Conservation (phyloP, 2,329 filamentous ascomycete genomes). For the Sporothrix globosa region DNA sequence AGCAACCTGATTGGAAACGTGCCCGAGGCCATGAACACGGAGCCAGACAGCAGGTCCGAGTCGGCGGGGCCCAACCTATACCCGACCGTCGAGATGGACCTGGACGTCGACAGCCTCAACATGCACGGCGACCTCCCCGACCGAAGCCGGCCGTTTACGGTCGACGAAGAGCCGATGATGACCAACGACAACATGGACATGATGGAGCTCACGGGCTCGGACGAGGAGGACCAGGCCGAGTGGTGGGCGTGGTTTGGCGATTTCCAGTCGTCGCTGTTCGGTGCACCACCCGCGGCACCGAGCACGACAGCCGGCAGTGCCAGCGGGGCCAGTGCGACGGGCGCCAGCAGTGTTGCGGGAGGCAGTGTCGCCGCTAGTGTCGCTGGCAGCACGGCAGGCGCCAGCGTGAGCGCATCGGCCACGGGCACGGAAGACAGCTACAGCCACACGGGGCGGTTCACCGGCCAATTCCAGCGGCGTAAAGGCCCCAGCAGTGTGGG, state of each 20-base stretch:
- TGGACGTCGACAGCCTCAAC: slow-evolving; percentile 19
- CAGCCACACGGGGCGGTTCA: not conserved
- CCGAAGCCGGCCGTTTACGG: slow-evolving; percentile 9
- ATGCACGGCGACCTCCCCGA: slow-evolving; percentile 5
- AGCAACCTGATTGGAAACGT: slow-evolving; percentile 31
- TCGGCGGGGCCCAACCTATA: not conserved
- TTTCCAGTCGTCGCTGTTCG: slow-evolving; percentile 29
- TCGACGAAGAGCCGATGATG: slow-evolving; percentile 22
- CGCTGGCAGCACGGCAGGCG: not conserved
- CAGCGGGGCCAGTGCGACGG: not conserved
- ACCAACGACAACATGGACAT: slow-evolving; percentile 18
- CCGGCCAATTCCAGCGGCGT: not conserved
- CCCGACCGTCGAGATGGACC: slow-evolving; percentile 28
- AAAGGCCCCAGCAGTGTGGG: slow-evolving; percentile 30
- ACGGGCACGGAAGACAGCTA: not conserved
- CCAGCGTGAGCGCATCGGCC: not conserved
- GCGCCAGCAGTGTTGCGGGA: not conserved
- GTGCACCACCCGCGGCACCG: not conserved
- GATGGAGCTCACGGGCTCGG: slow-evolving; percentile 27
- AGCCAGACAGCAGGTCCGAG: slow-evolving; percentile 12
- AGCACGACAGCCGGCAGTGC: slow-evolving; percentile 27
- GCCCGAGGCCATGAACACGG: slow-evolving; percentile 20
- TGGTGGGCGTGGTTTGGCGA: slow-evolving; percentile 36
- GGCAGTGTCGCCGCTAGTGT: not conserved
- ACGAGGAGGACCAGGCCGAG: slow-evolving; percentile 32